Conservation (phyloP, 169 alveolate genomes). For the Plasmodium gallinaceum region DNA sequence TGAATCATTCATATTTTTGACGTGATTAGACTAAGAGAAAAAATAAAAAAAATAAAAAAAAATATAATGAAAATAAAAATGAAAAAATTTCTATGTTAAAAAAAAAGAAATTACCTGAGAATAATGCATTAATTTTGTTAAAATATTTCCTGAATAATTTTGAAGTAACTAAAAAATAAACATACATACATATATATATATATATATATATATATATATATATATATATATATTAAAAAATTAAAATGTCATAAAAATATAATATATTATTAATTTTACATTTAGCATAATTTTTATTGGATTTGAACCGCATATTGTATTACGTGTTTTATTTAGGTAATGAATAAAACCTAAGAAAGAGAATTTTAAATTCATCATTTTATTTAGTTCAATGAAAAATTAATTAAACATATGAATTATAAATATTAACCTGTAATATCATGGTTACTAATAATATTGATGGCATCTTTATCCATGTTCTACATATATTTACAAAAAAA, state of each 20-base stretch:
- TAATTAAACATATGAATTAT: neutral
- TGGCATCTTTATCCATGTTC: slow-evolving; percentile 70
- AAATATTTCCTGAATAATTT: slow-evolving; percentile 25
- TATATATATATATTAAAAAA: neutral
- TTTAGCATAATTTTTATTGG: slow-evolving; percentile 92
- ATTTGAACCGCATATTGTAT: slow-evolving; percentile 96
- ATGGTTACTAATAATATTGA: slow-evolving; percentile 37
- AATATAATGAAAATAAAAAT: neutral
- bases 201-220: neutral
- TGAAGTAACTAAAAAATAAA: slow-evolving; percentile 22
- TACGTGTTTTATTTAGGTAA: slow-evolving; percentile 91
- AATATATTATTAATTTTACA: slow-evolving; percentile 57
- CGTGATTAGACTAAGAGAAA: slow-evolving; percentile 89
- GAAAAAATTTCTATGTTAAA: neutral
- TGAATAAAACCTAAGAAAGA: slow-evolving; percentile 83
- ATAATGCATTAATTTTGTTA: slow-evolving; percentile 58
- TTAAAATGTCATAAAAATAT: no score
- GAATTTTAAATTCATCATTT: neutral
- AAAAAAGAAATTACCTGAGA: slow-evolving; percentile 33
- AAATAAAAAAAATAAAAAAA: slow-evolving; percentile 15
- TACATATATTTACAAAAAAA: neutral
- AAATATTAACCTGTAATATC: slow-evolving; percentile 17
- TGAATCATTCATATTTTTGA: slow-evolving; percentile 81
- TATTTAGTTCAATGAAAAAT: neutral
- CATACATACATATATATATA: neutral